phyloP scores from a whole-genome alignment of 768 basidiomycete species.

The Rhodotorula taiwanensis region DNA sequence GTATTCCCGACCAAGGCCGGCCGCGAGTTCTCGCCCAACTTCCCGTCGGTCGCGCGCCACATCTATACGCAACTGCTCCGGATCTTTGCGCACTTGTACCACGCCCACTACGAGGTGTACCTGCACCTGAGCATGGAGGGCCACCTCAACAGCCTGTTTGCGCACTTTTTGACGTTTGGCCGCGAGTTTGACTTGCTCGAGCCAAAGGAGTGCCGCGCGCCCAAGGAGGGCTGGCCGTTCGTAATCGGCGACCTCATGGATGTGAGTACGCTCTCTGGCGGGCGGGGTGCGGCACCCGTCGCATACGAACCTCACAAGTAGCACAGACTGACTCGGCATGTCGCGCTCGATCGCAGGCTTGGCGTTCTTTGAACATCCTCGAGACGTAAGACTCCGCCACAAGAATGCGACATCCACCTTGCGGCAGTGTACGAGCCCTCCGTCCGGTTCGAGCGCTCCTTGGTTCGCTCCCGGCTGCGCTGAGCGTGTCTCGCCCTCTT shows the following conservation, averaged over 20 bases:
- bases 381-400: too few relatives aligned
- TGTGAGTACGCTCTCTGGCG: constrained; percentile 26
- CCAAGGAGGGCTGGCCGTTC: constrained; percentile 42
- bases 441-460: too few relatives aligned
- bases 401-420: too few relatives aligned
- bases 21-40: constrained; percentile 75
- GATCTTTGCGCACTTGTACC: constrained; percentile 94
- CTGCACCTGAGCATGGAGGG: constrained; percentile 88
- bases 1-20: constrained; percentile 54
- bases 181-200: constrained; percentile 87
- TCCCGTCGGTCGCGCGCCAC: constrained; percentile 80
- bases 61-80: constrained; percentile 94
- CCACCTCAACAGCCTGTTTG: constrained; percentile 65
- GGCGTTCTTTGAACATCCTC: constrained; percentile 35
- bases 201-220: constrained; percentile 68
- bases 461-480: too few relatives aligned
- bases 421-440: too few relatives aligned
- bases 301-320: too few relatives aligned
- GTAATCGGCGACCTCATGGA: constrained; percentile 44
- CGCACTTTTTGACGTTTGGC: constrained; percentile 94
- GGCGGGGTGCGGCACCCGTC: too few relatives aligned
- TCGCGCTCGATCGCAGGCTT: constrained; percentile 28
- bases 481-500: too few relatives aligned
- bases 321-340: too few relatives aligned
- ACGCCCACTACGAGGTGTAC: constrained; percentile 78